Conservation (phyloP, 78 protist species). For the Chrysochromulina tobinii region DNA sequence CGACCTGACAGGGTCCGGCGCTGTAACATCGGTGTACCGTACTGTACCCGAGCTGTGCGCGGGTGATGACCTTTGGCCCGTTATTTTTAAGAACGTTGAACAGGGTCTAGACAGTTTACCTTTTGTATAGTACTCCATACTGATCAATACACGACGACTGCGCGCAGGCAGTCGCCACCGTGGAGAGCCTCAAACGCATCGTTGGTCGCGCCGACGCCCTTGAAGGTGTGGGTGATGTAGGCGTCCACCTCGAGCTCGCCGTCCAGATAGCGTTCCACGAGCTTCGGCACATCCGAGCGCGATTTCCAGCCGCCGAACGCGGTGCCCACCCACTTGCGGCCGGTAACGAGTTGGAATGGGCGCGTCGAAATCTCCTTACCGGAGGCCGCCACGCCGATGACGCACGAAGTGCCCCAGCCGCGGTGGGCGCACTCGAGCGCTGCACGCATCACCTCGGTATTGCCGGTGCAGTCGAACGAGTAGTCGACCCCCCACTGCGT, state of each 20-base stretch:
- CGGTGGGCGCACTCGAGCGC: conserved; percentile 87
- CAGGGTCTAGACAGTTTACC: no score
- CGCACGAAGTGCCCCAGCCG: conserved; percentile 83
- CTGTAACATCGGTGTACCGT: not conserved
- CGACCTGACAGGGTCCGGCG: no score
- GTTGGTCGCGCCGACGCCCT: conserved; percentile 55
- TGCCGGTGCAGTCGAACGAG: conserved; percentile 91
- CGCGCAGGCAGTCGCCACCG: conserved; percentile 49
- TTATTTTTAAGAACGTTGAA: no score
- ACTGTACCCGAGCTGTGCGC: no score
- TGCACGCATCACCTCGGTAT: conserved; percentile 77
- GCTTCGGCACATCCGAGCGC: conserved; percentile 44
- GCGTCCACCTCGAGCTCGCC: conserved; percentile 72
- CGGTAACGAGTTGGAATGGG: conserved; percentile 94
- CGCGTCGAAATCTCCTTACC: conserved; percentile 89
- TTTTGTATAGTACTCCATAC: not conserved
- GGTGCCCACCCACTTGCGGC: conserved; percentile 79
- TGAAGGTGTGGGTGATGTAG: conserved; percentile 63
- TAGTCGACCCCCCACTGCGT: conserved; percentile 81
- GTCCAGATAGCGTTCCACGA: not conserved
- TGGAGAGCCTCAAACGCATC: conserved; percentile 71
- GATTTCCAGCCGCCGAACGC: conserved; percentile 48
- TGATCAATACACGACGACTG: conserved; percentile 32
- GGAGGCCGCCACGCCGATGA: conserved; percentile 72
- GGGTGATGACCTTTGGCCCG: no score